Evolutionary conservation across 768 basidiomycete genomes (phyloP).

Genomic region (Fibroporia radiculosa): DNA sequence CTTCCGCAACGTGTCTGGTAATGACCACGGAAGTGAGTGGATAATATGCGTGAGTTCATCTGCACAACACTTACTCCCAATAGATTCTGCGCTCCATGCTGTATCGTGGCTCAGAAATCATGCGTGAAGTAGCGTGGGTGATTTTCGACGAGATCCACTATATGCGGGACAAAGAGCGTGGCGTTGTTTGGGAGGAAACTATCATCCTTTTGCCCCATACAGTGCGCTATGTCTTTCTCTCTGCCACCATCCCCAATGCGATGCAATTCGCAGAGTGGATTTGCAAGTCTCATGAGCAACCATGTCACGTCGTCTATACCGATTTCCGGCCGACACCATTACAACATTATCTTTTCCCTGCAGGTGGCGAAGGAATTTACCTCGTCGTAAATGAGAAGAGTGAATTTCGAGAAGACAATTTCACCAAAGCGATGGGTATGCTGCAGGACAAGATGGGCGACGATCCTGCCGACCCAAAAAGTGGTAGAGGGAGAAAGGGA

Average conservation of each 20-base stretch:
- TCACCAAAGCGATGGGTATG: slow-evolving; percentile 95
- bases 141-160: slow-evolving; percentile 99
- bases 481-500: slow-evolving; percentile 85
- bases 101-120: slow-evolving; percentile 96
- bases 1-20: slow-evolving; percentile 91
- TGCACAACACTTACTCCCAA: not conserved
- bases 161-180: slow-evolving; percentile 99
- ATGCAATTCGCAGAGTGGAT: slow-evolving; percentile 99
- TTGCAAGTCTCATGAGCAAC: slow-evolving; percentile 92
- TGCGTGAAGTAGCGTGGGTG: slow-evolving; percentile 99
- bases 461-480: slow-evolving; percentile 81
- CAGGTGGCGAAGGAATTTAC: slow-evolving; percentile 94
- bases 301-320: slow-evolving; percentile 98
- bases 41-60: not conserved
- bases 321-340: slow-evolving; percentile 97
- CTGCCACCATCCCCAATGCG: slow-evolving; percentile 97
- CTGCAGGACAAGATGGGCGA: slow-evolving; percentile 79
- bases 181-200: slow-evolving; percentile 99
- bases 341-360: slow-evolving; percentile 97
- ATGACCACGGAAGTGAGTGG: slow-evolving; percentile 93
- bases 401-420: slow-evolving; percentile 95
- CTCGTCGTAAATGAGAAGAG: slow-evolving; percentile 98
- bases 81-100: slow-evolving; percentile 99
- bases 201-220: slow-evolving; percentile 95
- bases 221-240: slow-evolving; percentile 97